phyloP scores from a whole-genome alignment of 208 protist species.

The Leishmania lainsoni region DNA sequence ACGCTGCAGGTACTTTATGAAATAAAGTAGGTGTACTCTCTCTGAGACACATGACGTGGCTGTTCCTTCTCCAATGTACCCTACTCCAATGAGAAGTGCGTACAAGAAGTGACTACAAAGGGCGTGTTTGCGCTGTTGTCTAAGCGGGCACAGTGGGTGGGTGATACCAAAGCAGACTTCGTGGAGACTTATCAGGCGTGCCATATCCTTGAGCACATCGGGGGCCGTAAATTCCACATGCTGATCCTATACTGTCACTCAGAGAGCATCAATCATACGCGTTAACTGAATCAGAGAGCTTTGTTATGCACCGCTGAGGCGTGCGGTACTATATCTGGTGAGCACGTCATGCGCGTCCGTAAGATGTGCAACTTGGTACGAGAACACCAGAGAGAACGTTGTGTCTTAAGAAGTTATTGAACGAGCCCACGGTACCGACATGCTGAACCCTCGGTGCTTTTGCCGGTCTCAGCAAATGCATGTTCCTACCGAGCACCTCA shows the following conservation, averaged over 20 bases:
- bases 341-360: conserved; percentile 46
- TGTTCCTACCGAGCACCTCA: conserved; percentile 32
- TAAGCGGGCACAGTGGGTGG: conserved; percentile 47
- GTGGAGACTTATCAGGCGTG: conserved; percentile 12
- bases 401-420: conserved; percentile 71
- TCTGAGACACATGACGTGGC: conserved; percentile 28
- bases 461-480: conserved; percentile 41
- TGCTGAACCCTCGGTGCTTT: conserved; percentile 83
- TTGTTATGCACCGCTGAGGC: conserved; percentile 51
- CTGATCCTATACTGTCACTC: conserved; percentile 53
- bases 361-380: conserved; percentile 33
- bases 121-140: conserved; percentile 86
- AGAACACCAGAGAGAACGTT: conserved; percentile 57
- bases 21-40: conserved; percentile 19
- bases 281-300: conserved; percentile 55
- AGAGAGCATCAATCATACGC: conserved; percentile 45
- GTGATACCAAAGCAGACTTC: conserved; percentile 67
- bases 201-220: conserved; percentile 69
- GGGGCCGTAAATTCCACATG: conserved; percentile 86
- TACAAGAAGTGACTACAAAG: conserved; percentile 37
- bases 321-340: conserved; percentile 69
- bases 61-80: conserved; percentile 29
- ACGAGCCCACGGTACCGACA: conserved; percentile 59
- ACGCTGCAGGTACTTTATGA: conserved; percentile 34
- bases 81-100: conserved; percentile 15